Base-by-base conservation (phyloP, 352 stramenopile genomes). In the Pythium guiyangense region DNA sequence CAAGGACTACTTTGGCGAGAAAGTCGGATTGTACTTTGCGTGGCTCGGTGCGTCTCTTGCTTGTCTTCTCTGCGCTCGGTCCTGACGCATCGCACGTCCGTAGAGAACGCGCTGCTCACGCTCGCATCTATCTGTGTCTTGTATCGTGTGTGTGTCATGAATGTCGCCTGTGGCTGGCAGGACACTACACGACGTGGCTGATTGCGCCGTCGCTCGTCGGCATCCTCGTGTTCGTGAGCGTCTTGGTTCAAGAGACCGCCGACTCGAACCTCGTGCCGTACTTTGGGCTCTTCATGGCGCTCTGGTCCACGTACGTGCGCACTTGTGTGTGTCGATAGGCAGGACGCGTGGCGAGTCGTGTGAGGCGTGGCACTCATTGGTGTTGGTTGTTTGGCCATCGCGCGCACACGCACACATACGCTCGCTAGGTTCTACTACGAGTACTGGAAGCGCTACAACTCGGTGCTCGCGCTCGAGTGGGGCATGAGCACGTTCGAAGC, bases 1-100 rank as follows among this genome's bases (percentile, higher is more conserved):
- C 64, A 90, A 90, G 50, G 74, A 90, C 63, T 92, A 92, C 52
- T 92, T 89, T 57, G 82, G 82, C 35, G 82, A 89, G 54, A 92
- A 98, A 70, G 87, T 99, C 22, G 93, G 91, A 1, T 94, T 99
- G 55, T 99, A 99, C 80, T 99, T 99, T 69, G 87, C 96, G 43
- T 99, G 95, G 89, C 70, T 99, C 0, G 88, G 97, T 80, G 39
- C 37, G 44, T 55, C 1, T 27, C 39, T 29, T 54, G 40, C n/a
- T 20, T 20, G 57, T 34, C 43, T 53, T 31, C 0, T 4, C 12
- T 4, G 39, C 12, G 14, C 18, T 44, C n/a, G 39, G 14, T 44
- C 39, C 6, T 20, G 18, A 20, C 39, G 5, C 14, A 5, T 44
- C 6, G 18, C 18, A 35, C 11, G 11, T 35, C 3, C 6, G 31